Evolutionary conservation across 345 rosid species (phyloP).

Genomic region (Eucalyptus polyanthemos): DNA sequence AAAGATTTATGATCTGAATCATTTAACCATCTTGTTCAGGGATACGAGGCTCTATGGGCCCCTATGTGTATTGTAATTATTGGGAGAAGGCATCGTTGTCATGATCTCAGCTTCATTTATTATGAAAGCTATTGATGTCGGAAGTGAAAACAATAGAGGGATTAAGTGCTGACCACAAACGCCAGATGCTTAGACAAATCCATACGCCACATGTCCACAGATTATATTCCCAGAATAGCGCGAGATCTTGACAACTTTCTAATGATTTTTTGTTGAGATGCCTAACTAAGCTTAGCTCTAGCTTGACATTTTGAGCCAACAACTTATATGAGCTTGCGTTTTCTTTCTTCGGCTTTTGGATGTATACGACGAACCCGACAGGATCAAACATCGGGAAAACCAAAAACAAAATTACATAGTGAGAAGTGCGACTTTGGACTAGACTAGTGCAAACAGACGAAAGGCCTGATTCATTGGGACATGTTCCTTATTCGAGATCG

Average conservation of each 20-base stretch:
- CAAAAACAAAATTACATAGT: neutral
- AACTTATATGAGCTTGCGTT: neutral
- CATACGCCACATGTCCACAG: neutral
- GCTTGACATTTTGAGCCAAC: neutral
- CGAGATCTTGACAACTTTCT: neutral
- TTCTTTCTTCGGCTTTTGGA: neutral
- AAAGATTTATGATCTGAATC: neutral
- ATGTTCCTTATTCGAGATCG: neutral
- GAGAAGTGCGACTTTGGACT: neutral
- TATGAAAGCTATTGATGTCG: neutral
- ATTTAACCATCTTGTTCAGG: neutral
- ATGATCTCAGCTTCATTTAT: neutral
- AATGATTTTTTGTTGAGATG: neutral
- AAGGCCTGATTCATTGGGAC: neutral
- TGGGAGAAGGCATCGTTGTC: neutral
- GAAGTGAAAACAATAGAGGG: neutral
- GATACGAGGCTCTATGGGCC: neutral
- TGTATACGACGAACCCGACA: neutral
- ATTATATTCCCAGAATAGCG: neutral
- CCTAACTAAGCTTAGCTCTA: neutral
- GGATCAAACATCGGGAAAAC: neutral
- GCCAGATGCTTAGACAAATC: neutral
- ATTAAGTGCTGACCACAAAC: neutral
- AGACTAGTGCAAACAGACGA: neutral
- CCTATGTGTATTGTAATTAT: neutral